These are phyloP conservation scores for Thelonectria rubi DNA, from an alignment of 2,329 filamentous ascomycete species.

Conservation along the genomic window DNA sequence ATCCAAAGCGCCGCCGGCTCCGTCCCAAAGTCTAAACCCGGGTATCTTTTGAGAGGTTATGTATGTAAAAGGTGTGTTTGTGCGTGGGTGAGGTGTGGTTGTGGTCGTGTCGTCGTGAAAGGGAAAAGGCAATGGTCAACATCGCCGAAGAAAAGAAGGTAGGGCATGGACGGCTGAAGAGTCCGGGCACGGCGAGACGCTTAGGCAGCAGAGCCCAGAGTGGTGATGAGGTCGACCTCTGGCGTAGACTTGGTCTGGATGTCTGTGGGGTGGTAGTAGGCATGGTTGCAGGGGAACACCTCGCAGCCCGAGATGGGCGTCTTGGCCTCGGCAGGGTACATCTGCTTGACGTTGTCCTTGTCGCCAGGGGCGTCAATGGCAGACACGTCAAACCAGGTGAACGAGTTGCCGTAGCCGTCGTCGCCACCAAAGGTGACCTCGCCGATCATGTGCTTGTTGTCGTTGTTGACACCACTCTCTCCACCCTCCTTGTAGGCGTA, in stretches of 20 bases:
- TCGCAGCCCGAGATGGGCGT: slow-evolving; percentile 60
- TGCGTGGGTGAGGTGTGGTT: slow-evolving; percentile 20
- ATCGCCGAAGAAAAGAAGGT: slow-evolving; percentile 28
- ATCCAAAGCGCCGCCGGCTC: slow-evolving; percentile 40
- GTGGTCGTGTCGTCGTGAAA: slow-evolving; percentile 40
- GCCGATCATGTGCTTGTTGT: slow-evolving; percentile 59
- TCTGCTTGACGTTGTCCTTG: slow-evolving; percentile 61
- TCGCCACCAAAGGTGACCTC: slow-evolving; percentile 61
- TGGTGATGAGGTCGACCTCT: slow-evolving; percentile 60
- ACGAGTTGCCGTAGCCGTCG: too few relatives aligned
- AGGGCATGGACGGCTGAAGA: slow-evolving; percentile 27
- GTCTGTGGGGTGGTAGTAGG: slow-evolving; percentile 64
- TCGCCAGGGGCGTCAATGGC: slow-evolving; percentile 64
- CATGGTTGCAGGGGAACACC: slow-evolving; percentile 61
- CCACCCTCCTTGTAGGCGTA: slow-evolving; percentile 59
- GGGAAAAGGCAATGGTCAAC: slow-evolving; percentile 38
- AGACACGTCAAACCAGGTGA: slow-evolving; percentile 67
- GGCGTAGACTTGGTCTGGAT: slow-evolving; percentile 63
- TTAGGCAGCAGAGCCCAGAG: slow-evolving; percentile 53
- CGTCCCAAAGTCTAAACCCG: slow-evolving; percentile 41
- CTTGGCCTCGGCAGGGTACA: slow-evolving; percentile 55
- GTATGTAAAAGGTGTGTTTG: slow-evolving; percentile 31
- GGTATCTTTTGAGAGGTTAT: slow-evolving; percentile 42
- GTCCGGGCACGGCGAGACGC: slow-evolving; percentile 26
- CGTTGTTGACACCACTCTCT: slow-evolving; percentile 53